Conservation (phyloP, 176 grass and related monocot genomes). For the Oropetium thomaeum region DNA sequence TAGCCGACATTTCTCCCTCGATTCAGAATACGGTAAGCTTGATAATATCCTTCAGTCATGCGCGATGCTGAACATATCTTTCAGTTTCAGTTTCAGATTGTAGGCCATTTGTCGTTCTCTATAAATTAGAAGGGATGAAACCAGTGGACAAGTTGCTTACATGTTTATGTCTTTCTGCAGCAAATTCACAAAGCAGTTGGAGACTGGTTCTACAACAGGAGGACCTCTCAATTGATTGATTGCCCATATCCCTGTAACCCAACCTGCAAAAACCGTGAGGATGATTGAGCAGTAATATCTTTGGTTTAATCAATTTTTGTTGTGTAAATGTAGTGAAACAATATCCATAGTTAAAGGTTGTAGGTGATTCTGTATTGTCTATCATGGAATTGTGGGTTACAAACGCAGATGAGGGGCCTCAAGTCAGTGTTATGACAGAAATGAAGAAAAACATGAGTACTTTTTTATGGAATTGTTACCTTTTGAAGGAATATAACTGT, state of each 20-base stretch:
- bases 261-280: conserved; percentile 63
- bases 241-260: conserved; percentile 84
- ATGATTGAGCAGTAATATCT: conserved; percentile 35
- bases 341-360: conserved; percentile 1
- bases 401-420: background rate
- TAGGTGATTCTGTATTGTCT: background rate
- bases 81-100: background rate
- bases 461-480: too few species aligned
- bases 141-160: background rate
- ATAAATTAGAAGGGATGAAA: background rate
- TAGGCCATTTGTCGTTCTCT: background rate
- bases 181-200: conserved; percentile 77
- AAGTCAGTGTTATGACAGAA: background rate
- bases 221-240: conserved; percentile 45
- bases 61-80: background rate
- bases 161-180: conserved; percentile 35
- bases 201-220: conserved; percentile 66
- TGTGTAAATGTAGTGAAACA: background rate
- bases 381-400: background rate
- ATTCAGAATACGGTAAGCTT: conserved; percentile 65
- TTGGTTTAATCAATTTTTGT: background rate
- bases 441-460: background rate
- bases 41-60: background rate
- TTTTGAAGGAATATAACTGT: too few species aligned
- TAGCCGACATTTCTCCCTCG: conserved; percentile 44